Evolutionary conservation across 352 stramenopile genomes (phyloP).

Genomic region (Globisporangium sylvaticum): DNA sequence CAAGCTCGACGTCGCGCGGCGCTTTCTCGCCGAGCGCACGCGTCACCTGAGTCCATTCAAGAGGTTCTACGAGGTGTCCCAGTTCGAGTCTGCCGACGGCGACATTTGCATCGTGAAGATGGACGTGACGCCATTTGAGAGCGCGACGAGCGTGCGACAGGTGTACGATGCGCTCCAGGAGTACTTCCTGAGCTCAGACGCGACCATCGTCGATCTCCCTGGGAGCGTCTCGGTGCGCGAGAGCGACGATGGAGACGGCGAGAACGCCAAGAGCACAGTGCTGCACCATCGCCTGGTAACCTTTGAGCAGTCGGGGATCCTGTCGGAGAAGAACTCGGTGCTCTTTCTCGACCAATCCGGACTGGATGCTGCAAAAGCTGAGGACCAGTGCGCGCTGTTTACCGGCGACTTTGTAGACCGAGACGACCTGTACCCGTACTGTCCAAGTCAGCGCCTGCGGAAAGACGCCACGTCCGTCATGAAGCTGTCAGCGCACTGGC

Average conservation of each 20-base stretch:
- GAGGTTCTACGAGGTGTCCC: constrained; percentile 26
- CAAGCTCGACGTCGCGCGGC: constrained; percentile 19
- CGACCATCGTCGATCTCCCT: constrained; percentile 31
- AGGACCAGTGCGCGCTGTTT: neutral
- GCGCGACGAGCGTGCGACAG: constrained; percentile 18
- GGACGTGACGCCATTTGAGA: constrained; percentile 30
- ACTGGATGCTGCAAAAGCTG: neutral
- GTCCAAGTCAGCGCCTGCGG: neutral
- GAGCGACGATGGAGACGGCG: constrained; percentile 19
- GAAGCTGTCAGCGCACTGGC: constrained; percentile 3
- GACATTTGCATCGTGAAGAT: constrained; percentile 29
- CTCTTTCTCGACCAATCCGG: neutral
- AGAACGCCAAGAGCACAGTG: neutral
- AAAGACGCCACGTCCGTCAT: constrained; percentile 1
- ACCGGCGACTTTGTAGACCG: constrained; percentile 4
- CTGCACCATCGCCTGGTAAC: neutral
- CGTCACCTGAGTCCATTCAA: constrained; percentile 21
- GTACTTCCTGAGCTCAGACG: constrained; percentile 33
- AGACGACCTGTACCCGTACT: constrained; percentile 13
- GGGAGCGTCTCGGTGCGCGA: constrained; percentile 1
- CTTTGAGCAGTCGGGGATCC: neutral
- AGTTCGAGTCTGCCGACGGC: constrained; percentile 31
- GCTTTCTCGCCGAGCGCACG: constrained; percentile 28
- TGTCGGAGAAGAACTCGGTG: constrained; percentile 8
- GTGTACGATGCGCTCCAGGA: constrained; percentile 36